Evolutionary conservation across 495 filamentous ascomycete genomes (phyloP).

Genomic region (Hypomontagnella monticulosa): DNA sequence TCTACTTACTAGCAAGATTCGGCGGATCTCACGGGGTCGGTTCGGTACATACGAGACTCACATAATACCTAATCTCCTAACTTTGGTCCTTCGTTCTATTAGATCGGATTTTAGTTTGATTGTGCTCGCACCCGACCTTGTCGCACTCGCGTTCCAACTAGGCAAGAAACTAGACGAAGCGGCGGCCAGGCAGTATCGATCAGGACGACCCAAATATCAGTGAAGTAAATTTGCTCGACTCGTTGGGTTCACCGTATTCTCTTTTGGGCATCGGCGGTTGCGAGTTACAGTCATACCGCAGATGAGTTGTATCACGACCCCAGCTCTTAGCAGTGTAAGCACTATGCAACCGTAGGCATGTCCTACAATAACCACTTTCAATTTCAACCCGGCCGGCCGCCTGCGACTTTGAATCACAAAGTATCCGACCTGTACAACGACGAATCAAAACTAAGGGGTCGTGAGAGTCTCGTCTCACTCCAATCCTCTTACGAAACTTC

Average conservation of each 20-base stretch:
- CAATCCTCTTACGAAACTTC: constrained; percentile 45
- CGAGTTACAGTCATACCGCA: neutral
- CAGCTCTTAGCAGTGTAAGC: neutral
- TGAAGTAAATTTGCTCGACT: too few species aligned
- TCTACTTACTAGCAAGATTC: neutral
- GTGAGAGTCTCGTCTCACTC: constrained; percentile 56
- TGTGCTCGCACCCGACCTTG: too few species aligned
- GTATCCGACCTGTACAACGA: constrained; percentile 53
- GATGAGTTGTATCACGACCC: constrained; percentile 7
- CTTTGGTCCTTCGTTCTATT: too few species aligned
- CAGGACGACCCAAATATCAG: neutral
- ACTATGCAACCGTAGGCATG: constrained; percentile 30
- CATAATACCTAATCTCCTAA: constrained; percentile 11
- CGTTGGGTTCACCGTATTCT: neutral
- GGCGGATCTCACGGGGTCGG: neutral
- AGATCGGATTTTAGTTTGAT: too few species aligned
- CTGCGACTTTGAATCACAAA: constrained; percentile 50
- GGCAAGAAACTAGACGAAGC: neutral
- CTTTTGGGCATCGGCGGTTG: neutral
- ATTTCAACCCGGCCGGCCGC: constrained; percentile 33
- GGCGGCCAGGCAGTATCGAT: neutral
- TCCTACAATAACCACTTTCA: constrained; percentile 30
- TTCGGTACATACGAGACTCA: neutral
- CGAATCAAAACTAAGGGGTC: constrained; percentile 41
- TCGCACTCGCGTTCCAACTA: neutral